Evolutionary conservation across 2,329 filamentous ascomycete genomes (phyloP).

Genomic region (Alternaria triticimaculans): DNA sequence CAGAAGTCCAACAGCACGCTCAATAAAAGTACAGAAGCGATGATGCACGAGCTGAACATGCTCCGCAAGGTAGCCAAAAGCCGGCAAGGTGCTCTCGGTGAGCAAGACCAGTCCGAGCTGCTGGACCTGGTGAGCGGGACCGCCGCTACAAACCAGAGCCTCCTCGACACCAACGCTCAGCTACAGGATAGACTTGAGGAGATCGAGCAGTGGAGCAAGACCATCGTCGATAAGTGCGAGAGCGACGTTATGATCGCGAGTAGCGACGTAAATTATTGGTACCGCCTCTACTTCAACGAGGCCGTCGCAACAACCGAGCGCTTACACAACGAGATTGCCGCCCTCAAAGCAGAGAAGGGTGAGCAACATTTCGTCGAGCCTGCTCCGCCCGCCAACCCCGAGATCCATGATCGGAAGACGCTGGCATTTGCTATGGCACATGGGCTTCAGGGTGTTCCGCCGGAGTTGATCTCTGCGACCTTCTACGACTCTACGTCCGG

Average conservation of each 20-base stretch:
- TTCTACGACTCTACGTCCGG: background rate
- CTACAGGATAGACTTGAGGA: background rate
- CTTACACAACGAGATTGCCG: background rate
- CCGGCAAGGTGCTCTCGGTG: background rate
- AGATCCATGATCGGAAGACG: background rate
- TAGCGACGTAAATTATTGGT: background rate
- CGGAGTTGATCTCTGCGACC: background rate
- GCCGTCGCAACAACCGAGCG: background rate
- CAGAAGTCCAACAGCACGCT: background rate
- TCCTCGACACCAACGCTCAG: background rate
- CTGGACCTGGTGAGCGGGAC: background rate
- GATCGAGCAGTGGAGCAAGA: background rate
- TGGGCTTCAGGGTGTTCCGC: background rate
- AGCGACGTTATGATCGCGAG: background rate
- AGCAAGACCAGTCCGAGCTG: background rate
- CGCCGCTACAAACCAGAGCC: background rate
- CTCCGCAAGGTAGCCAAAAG: background rate
- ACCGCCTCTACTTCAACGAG: background rate
- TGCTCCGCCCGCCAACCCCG: background rate
- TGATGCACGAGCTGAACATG: background rate
- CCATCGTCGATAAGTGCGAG: background rate
- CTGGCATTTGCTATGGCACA: background rate
- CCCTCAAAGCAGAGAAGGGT: conserved; percentile 2
- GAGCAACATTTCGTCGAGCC: background rate
- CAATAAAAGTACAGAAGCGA: background rate